A percentile compares a stretch with the other conserved stretches of the same genome.
Conservation (phyloP, 208 protist genomes). For the Tritrichomonas musculus region DNA sequence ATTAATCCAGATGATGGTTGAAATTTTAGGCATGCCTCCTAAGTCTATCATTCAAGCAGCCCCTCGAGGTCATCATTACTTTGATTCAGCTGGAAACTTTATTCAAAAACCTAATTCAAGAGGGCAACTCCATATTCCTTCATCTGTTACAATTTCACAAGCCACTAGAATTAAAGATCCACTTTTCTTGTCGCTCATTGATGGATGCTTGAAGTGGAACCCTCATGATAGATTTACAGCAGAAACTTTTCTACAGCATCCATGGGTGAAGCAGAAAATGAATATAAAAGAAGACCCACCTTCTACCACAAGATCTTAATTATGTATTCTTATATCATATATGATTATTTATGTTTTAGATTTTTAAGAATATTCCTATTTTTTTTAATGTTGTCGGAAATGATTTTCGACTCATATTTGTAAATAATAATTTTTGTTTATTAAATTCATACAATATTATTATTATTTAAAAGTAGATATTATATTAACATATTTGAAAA, state of each 20-base stretch:
- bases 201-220: constrained; percentile 36
- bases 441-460: no score
- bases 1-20: constrained; percentile 38
- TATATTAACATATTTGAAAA: no score
- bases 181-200: constrained; percentile 30
- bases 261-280: background rate
- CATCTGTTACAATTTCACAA: background rate
- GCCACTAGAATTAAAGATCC: background rate
- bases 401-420: no score
- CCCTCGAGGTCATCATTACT: background rate
- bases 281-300: no score
- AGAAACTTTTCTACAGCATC: constrained; percentile 25
- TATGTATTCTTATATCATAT: no score
- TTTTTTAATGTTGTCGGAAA: no score
- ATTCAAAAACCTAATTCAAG: background rate
- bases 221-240: constrained; percentile 30
- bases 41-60: background rate
- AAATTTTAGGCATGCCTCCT: constrained; percentile 41
- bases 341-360: no score
- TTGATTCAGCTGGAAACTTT: background rate
- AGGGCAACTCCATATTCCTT: background rate
- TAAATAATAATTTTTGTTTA: no score
- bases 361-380: no score
- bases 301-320: no score
- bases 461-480: no score